Base-by-base conservation (phyloP, 495 filamentous ascomycete species). In the Antarctomyces pellizariae region DNA sequence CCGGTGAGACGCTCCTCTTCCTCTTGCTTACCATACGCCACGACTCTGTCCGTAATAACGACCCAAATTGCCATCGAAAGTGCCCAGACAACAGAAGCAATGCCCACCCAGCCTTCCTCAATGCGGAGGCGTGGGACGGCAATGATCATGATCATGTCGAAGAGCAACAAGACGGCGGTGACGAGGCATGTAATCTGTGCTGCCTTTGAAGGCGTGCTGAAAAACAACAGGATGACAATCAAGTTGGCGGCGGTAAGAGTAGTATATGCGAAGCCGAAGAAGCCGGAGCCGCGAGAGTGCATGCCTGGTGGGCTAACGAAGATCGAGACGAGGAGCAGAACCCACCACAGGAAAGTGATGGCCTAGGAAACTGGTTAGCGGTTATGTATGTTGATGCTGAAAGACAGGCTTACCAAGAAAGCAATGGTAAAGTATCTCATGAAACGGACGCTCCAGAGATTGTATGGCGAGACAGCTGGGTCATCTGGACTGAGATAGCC, bases 381-480 rank as follows among this genome's bases (percentile, higher is more conserved):
- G n/a, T n/a, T n/a, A n/a, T n/a, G n/a, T n/a, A n/a, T n/a, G 19
- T 22, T n/a, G 19, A 7, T 7, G 7, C 7, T 7, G 7, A 22
- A n/a, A 22, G 7, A 22, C 19, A 22, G n/a, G 19, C 19, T 22
- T 7, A 45, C 33, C 16, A 80, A 55, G 39, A 91, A 73, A 26
- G 75, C 28, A 31, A 84, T 59, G 3, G 75, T 76, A 20, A 80
- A 39, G 43, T 62, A 72, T 36, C 79, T 66, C 8, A 84, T 50
- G 17, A 73, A 57, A 16, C 86, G 69, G 19, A 97, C 74, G 34
- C 66, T 74, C 67, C 75, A 90, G 28, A 93, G 67, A 42, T 97
- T 97, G 52, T 92, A 91, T 0, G 86, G 86, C 1, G 86, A 82
- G 16, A 95, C 86, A 29, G 83, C 83, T 27, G 84, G 86, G 48